These are phyloP conservation scores for Debaryomyces coudertii DNA, from an alignment of 1,139 yeast genomes.

Conservation along the genomic window DNA sequence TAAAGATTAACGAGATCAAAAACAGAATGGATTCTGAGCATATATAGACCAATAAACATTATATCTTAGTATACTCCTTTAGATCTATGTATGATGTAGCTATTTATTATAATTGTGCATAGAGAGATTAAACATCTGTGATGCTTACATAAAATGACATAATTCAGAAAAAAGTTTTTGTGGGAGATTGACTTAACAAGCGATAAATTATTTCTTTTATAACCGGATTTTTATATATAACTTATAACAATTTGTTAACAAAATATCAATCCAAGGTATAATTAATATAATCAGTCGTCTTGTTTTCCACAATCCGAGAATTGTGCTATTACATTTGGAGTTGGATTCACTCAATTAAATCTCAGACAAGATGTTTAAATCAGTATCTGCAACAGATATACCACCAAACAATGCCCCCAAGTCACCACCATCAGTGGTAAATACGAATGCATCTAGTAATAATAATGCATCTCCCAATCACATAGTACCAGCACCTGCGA, in stretches of 20 bases:
- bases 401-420: slow-evolving; percentile 3
- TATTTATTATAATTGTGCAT: background rate
- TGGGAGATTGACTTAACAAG: background rate
- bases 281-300: background rate
- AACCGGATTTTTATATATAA: slow-evolving; percentile 1
- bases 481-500: background rate
- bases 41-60: slow-evolving; percentile 1
- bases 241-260: background rate
- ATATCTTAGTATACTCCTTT: background rate
- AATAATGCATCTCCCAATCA: slow-evolving; percentile 3
- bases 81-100: background rate
- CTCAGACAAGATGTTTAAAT: slow-evolving; percentile 8
- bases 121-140: background rate
- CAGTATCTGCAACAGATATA: slow-evolving; percentile 11
- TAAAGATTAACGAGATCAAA: slow-evolving; percentile 41
- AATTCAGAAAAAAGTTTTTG: slow-evolving; percentile 6
- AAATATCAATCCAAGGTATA: background rate
- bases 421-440: background rate
- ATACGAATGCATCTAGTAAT: background rate
- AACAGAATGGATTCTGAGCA: slow-evolving; percentile 7
- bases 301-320: background rate
- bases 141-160: slow-evolving; percentile 5
- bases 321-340: background rate
- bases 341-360: background rate
- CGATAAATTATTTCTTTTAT: slow-evolving; percentile 1